Conservation (phyloP, 2,329 filamentous ascomycete species). For the Sordariomycetes sp. region DNA sequence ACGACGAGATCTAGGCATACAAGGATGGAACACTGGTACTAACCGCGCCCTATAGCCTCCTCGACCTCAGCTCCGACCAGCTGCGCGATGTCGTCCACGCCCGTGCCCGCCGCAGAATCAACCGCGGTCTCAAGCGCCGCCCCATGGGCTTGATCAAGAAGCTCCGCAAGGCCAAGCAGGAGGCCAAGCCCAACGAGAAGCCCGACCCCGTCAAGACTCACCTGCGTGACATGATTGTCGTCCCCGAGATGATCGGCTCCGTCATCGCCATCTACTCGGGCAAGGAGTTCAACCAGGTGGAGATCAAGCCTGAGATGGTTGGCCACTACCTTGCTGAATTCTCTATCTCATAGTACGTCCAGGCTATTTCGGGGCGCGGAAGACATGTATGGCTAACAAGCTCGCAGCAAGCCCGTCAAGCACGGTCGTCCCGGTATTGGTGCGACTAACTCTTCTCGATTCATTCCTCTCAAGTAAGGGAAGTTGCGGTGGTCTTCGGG, state of each 20-base stretch:
- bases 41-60: slow-evolving; percentile 84
- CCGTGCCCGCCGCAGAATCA: slow-evolving; percentile 96
- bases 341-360: slow-evolving; percentile 96
- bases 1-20: too few relatives aligned
- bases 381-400: background rate
- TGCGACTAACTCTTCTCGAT: slow-evolving; percentile 99
- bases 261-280: slow-evolving; percentile 99
- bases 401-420: slow-evolving; percentile 93
- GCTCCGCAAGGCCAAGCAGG: slow-evolving; percentile 98
- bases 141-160: slow-evolving; percentile 99
- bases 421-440: slow-evolving; percentile 99
- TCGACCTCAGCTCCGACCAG: slow-evolving; percentile 97
- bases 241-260: slow-evolving; percentile 99
- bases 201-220: slow-evolving; percentile 98
- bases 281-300: slow-evolving; percentile 99
- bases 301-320: slow-evolving; percentile 99
- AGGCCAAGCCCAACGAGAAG: slow-evolving; percentile 99
- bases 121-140: slow-evolving; percentile 99
- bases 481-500: slow-evolving; percentile 38
- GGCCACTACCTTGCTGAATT: slow-evolving; percentile 99
- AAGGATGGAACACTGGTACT: too few relatives aligned
- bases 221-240: slow-evolving; percentile 99
- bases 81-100: slow-evolving; percentile 99
- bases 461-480: slow-evolving; percentile 99
- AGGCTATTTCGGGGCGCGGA: background rate